Evolutionary conservation across 805 yeast species (phyloP), one percentile per base, ranked within the genome.

Genomic region (Kazachstania taianensis): DNA sequence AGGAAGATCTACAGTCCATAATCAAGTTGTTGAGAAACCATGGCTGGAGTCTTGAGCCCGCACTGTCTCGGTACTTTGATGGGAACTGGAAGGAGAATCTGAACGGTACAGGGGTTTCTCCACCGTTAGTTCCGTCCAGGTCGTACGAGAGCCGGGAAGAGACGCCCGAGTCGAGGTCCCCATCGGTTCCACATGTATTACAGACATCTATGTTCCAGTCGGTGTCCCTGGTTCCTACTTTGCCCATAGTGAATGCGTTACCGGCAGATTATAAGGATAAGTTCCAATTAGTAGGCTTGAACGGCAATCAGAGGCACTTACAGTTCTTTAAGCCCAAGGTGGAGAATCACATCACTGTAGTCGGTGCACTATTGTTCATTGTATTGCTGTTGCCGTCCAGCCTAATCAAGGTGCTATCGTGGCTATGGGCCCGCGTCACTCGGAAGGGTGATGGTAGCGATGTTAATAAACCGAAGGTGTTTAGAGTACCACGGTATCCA

Each of bases 41-140:
- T 45, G 68, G 73, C 33, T 76, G 77, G 77, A 69, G 77, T 46
- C 49, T 80, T 33, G 82, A 78, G 46, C 62, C 68, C 29, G 74
- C 85, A 1, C 55, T 78, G 22, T 69, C 78, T 3, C 65, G 73
- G 34, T 80, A 67, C 51, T 77, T 77, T 49, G 87, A 80, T 45
- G 70, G 69, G 14, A 63, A 67, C 34, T 63, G 73, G 57, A 65
- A 55, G 13, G 45, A 46, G 26, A 41, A 29, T 19, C 36, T 38
- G 16, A 19, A 15, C 20, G 36, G 16, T 15, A 35, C 33, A 9
- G 24, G 17, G 12, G 19, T 37, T 13, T 9, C 27, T 12, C 22
- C 41, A 20, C 27, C 20, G 5, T 8, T 19, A 17, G 15, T 17
- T 7, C 36, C 30, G 19, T 14, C 24, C 7, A 14, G 20, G 18